phyloP scores from a whole-genome alignment of 768 basidiomycete species.

The Mycena galopus region DNA sequence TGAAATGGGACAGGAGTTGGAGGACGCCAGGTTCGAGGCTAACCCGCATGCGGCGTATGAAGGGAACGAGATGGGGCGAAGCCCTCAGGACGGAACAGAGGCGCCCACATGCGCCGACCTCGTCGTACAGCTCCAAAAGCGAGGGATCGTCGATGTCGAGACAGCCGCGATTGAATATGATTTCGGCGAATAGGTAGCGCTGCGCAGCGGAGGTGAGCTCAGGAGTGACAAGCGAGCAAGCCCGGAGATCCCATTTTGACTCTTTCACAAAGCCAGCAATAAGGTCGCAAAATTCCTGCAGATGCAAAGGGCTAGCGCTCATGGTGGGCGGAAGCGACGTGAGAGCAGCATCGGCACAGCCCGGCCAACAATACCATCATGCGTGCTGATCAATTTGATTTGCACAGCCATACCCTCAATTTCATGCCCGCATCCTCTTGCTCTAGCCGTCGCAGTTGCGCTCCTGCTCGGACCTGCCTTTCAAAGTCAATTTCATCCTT shows the following conservation, averaged over 20 bases:
- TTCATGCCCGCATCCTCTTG: no score
- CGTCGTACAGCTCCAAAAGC: background rate
- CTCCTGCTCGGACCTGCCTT: no score
- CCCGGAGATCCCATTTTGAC: conserved; percentile 11
- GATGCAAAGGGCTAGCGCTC: background rate
- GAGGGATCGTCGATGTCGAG: conserved; percentile 10
- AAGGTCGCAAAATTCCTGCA: conserved; percentile 4
- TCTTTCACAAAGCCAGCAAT: background rate
- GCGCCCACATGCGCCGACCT: background rate
- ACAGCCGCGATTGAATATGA: conserved; percentile 22
- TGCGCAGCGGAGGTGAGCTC: conserved; percentile 13
- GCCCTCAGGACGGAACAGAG: conserved; percentile 3
- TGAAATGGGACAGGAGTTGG: background rate
- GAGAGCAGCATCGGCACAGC: no score
- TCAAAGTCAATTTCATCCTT: no score
- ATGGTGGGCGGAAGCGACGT: background rate
- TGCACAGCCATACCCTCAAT: no score
- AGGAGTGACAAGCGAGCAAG: conserved; percentile 4
- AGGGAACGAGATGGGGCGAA: conserved; percentile 8
- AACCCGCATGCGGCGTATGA: conserved; percentile 12
- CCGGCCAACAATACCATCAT: no score
- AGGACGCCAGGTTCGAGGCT: background rate
- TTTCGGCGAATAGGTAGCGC: conserved; percentile 15
- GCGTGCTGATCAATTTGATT: no score
- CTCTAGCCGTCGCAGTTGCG: no score